Conservation (phyloP, 164 flowering plant species). For the Cinnamomum micranthum region DNA sequence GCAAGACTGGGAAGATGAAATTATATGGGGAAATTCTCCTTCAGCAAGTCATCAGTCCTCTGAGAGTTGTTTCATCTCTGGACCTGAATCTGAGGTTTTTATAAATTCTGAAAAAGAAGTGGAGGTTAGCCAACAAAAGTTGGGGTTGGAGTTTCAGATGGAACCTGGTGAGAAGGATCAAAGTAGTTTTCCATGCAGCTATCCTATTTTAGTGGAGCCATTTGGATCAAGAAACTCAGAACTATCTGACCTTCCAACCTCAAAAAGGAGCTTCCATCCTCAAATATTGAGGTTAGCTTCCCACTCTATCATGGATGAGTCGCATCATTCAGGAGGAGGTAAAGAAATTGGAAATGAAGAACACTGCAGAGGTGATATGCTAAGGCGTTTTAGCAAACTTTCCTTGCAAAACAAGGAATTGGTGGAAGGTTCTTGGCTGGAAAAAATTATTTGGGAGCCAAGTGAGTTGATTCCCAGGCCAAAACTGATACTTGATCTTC, state of each 20-base stretch:
- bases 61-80: constrained; percentile 40
- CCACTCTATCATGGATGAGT: constrained; percentile 28
- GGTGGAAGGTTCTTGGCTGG: constrained; percentile 80
- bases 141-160: background rate
- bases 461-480: constrained; percentile 43
- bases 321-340: constrained; percentile 21
- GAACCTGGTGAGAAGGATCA: constrained; percentile 31
- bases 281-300: constrained; percentile 82
- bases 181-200: constrained; percentile 21
- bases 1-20: constrained; percentile 82
- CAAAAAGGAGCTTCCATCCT: constrained; percentile 54
- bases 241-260: constrained; percentile 5
- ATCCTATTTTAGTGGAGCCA: constrained; percentile 45
- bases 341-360: constrained; percentile 28
- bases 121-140: background rate
- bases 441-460: constrained; percentile 76
- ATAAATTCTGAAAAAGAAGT: constrained; percentile 27
- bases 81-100: constrained; percentile 40
- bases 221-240: constrained; percentile 49
- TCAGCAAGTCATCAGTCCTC: constrained; percentile 26
- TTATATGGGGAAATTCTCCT: constrained; percentile 77
- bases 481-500: constrained; percentile 88
- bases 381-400: constrained; percentile 44
- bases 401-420: constrained; percentile 56
- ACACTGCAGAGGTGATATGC: constrained; percentile 28